Evolutionary conservation across 352 stramenopile species (phyloP).

Genomic region (Aphanomyces astaci): DNA sequence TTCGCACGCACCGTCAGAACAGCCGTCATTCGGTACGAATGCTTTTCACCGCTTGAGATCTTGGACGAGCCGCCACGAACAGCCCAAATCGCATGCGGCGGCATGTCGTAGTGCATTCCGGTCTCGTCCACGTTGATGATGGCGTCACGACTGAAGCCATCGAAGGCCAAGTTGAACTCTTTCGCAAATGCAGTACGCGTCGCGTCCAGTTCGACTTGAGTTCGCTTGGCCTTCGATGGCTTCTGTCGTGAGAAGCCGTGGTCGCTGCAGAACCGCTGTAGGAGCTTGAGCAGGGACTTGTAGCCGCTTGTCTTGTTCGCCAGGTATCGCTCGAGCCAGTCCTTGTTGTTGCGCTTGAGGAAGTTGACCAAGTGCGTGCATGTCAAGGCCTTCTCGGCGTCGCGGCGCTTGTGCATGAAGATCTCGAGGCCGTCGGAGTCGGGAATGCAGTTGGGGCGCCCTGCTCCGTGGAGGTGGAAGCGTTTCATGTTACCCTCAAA

Average conservation of each 20-base stretch:
- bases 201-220: neutral
- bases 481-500: neutral
- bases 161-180: neutral
- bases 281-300: neutral
- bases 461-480: neutral
- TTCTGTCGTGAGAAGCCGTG: neutral
- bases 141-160: neutral
- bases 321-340: neutral
- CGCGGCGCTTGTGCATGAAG: neutral
- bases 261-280: neutral
- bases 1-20: constrained; percentile 23
- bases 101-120: constrained; percentile 19
- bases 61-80: constrained; percentile 15
- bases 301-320: neutral
- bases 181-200: neutral
- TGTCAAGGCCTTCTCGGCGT: neutral
- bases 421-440: neutral
- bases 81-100: constrained; percentile 14
- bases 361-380: neutral
- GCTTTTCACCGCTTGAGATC: constrained; percentile 13
- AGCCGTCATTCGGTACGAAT: constrained; percentile 23
- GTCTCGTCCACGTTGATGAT: constrained; percentile 26
- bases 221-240: neutral
- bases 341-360: neutral
- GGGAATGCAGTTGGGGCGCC: neutral